phyloP scores from a whole-genome alignment of 1,139 yeast species.

The Candida sanyaensis region DNA sequence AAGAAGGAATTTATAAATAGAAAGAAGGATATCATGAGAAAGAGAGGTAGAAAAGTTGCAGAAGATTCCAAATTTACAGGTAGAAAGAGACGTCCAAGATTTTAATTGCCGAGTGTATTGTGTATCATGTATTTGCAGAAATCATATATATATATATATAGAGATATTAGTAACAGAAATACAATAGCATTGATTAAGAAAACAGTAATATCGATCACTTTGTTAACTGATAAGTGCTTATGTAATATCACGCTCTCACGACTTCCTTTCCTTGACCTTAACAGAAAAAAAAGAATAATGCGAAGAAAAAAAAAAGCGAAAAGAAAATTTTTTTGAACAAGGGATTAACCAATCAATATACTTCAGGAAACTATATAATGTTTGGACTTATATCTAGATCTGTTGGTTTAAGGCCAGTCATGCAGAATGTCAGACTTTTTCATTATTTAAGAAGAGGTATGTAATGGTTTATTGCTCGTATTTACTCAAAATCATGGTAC shows the following conservation, averaged over 20 bases:
- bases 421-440: conserved; percentile 22
- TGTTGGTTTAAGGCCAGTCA: conserved; percentile 11
- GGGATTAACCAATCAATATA: background rate
- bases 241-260: background rate
- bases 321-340: background rate
- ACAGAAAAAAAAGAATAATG: background rate
- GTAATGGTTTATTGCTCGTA: conserved; percentile 10
- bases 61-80: conserved; percentile 91
- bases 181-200: too few relatives aligned
- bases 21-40: conserved; percentile 91
- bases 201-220: too few relatives aligned
- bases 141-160: background rate
- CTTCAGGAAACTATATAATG: conserved; percentile 14
- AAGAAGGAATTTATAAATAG: conserved; percentile 81
- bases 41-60: conserved; percentile 88
- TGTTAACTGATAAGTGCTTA: background rate
- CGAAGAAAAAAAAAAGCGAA: background rate
- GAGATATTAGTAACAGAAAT: too few relatives aligned
- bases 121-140: background rate
- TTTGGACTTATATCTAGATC: conserved; percentile 17
- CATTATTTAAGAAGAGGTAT: conserved; percentile 23
- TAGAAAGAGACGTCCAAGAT: conserved; percentile 85
- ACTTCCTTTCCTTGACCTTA: too few relatives aligned
- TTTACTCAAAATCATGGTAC: conserved; percentile 9
- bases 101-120: conserved; percentile 33